phyloP scores from a whole-genome alignment of 176 grass and related monocot species.

The Thinopyrum elongatum region DNA sequence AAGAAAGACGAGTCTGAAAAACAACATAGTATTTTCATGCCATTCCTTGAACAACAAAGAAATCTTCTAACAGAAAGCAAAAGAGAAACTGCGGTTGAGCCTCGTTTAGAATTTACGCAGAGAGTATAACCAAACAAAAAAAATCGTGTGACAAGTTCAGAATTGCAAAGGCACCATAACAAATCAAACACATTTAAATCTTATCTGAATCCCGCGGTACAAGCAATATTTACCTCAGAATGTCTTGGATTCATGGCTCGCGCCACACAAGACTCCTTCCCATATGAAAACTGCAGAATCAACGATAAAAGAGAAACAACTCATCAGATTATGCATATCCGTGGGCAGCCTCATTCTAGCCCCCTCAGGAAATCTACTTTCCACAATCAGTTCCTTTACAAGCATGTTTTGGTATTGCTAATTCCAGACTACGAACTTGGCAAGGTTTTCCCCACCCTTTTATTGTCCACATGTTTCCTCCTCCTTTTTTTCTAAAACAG shows the following conservation, averaged over 20 bases:
- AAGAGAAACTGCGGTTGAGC: not conserved
- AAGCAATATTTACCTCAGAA: slow-evolving; percentile 23
- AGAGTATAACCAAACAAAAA: not conserved
- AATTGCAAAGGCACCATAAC: not conserved
- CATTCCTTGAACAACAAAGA: not conserved
- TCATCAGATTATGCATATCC: slow-evolving; percentile 17
- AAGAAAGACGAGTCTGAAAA: not conserved
- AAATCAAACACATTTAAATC: not conserved
- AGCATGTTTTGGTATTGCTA: not conserved
- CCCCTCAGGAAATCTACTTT: not conserved
- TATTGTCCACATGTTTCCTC: slow-evolving; percentile 5
- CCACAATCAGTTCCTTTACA: not conserved
- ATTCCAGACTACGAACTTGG: not conserved
- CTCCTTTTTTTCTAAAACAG: slow-evolving; percentile 13
- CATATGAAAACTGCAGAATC: slow-evolving; percentile 42
- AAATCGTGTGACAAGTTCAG: not conserved
- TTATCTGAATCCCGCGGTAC: not conserved
- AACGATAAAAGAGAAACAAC: slow-evolving; percentile 14
- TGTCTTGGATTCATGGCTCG: slow-evolving; percentile 1
- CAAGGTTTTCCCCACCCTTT: slow-evolving; percentile 11
- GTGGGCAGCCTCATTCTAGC: not conserved
- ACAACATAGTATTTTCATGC: not conserved
- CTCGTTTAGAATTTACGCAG: not conserved
- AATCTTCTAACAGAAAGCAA: not conserved
- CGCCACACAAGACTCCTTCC: slow-evolving; percentile 4